These are phyloP conservation scores for Angomonas ambiguus DNA, from an alignment of 208 protist genomes.

Conservation along the genomic window DNA sequence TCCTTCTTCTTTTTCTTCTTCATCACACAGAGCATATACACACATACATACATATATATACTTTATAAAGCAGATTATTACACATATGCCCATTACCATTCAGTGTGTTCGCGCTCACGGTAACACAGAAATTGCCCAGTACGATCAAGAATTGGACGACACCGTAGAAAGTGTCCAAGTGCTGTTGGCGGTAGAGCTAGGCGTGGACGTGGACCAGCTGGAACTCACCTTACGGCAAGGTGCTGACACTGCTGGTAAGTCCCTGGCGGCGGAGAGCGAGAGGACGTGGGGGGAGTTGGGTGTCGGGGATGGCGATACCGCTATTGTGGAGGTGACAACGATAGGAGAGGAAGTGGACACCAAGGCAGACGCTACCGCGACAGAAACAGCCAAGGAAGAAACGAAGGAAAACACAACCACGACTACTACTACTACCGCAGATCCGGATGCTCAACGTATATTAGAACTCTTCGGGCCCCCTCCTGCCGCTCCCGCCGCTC, in stretches of 20 bases:
- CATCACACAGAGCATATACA: background rate
- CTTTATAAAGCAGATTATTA: background rate
- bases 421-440: too few relatives aligned
- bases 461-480: background rate
- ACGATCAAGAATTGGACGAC: background rate
- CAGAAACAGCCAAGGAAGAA: background rate
- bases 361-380: background rate
- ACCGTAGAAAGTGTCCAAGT: slow-evolving; percentile 17
- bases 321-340: background rate
- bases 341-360: background rate
- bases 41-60: background rate
- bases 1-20: background rate
- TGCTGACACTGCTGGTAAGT: background rate
- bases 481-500: background rate
- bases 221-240: background rate
- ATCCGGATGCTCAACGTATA: background rate
- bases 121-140: background rate
- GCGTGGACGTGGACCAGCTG: slow-evolving; percentile 10
- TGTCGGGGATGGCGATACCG: background rate
- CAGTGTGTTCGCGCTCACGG: background rate
- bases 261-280: background rate
- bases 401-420: background rate
- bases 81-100: slow-evolving; percentile 1
- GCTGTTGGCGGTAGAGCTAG: slow-evolving; percentile 3
- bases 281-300: background rate